These are phyloP conservation scores for Colletotrichum sp. DNA, from an alignment of 2,329 filamentous ascomycete genomes.

Conservation along the genomic window DNA sequence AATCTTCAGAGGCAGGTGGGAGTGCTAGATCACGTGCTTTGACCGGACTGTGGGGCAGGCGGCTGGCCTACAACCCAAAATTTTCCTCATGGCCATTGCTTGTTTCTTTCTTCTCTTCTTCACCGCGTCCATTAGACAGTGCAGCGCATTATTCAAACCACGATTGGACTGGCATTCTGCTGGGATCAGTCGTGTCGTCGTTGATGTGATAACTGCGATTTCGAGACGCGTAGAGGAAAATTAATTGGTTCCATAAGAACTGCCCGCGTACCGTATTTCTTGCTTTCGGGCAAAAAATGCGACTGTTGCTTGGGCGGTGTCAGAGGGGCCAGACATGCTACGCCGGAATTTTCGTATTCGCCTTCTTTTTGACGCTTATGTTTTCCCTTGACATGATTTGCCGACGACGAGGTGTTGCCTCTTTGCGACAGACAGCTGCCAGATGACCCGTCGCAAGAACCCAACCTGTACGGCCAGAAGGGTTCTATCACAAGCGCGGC, in stretches of 20 bases:
- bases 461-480: neutral
- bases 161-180: constrained; percentile 73
- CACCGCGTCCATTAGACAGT: constrained; percentile 88
- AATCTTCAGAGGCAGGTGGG: neutral
- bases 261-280: constrained; percentile 59
- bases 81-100: constrained; percentile 27
- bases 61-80: constrained; percentile 14
- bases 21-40: constrained; percentile 12
- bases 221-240: constrained; percentile 52
- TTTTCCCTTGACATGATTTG: neutral
- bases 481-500: neutral
- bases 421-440: neutral
- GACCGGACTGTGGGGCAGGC: neutral
- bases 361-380: neutral
- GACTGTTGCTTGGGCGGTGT: constrained; percentile 73
- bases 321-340: constrained; percentile 78
- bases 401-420: neutral
- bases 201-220: constrained; percentile 63
- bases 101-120: constrained; percentile 44
- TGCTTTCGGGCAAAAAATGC: constrained; percentile 34
- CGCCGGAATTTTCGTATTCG: neutral
- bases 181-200: constrained; percentile 54
- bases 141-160: constrained; percentile 72
- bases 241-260: constrained; percentile 71
- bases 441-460: neutral